A percentile compares a stretch with the other conserved stretches of the same genome.
Conservation (phyloP, 108 stramenopile species). For the Craspedostauros australis region DNA sequence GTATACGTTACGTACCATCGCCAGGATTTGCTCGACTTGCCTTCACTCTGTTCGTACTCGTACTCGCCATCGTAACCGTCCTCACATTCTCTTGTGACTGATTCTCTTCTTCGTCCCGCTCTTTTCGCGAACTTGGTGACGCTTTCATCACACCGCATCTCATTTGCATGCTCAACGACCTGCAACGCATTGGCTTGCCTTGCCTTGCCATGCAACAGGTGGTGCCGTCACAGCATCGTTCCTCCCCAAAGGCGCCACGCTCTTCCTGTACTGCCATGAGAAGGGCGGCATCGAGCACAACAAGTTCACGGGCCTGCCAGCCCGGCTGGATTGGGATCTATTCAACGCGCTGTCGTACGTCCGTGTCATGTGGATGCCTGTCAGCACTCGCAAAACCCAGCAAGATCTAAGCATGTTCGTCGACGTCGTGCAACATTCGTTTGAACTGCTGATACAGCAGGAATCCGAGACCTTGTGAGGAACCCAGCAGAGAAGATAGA, state of each 20-base stretch:
- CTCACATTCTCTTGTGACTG: too few relatives aligned
- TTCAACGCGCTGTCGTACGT: slow-evolving; percentile 38
- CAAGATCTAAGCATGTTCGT: slow-evolving; percentile 19
- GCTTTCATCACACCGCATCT: background rate
- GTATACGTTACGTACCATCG: too few relatives aligned
- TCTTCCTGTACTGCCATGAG: slow-evolving; percentile 28
- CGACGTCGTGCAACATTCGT: slow-evolving; percentile 30
- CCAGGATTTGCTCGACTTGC: too few relatives aligned
- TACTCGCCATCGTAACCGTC: too few relatives aligned
- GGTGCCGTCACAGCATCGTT: slow-evolving; percentile 39
- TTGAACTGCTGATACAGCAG: too few relatives aligned
- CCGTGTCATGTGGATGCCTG: slow-evolving; percentile 53
- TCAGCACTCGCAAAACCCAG: background rate
- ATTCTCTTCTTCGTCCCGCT: background rate
- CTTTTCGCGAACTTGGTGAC: background rate
- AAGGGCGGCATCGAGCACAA: slow-evolving; percentile 3
- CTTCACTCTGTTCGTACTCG: too few relatives aligned
- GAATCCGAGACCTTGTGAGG: too few relatives aligned
- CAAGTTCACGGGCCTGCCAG: slow-evolving; percentile 13
- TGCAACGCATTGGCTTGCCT: background rate
- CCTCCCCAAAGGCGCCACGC: slow-evolving; percentile 41
- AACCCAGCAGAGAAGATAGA: too few relatives aligned
- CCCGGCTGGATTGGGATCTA: slow-evolving; percentile 50
- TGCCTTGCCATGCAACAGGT: background rate
- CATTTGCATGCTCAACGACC: background rate